These are phyloP conservation scores for Stentor coeruleus DNA, from an alignment of 73 alveolate genomes.

Conservation along the genomic window DNA sequence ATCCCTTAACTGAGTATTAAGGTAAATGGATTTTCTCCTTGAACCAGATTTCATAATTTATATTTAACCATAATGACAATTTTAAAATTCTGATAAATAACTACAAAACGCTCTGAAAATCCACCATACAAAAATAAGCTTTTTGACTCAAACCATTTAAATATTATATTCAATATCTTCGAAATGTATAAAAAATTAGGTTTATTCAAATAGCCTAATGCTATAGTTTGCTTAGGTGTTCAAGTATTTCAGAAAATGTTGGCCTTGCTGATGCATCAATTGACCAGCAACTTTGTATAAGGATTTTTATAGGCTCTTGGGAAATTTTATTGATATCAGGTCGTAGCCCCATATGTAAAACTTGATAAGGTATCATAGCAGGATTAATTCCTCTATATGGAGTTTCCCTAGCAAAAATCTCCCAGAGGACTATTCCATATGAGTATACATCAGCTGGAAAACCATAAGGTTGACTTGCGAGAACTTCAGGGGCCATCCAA, in stretches of 20 bases:
- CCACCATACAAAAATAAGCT: no score
- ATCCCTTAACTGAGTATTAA: no score
- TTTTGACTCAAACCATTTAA: no score
- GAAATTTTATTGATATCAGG: conserved; percentile 17
- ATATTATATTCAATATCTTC: no score
- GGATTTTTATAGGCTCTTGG: conserved; percentile 38
- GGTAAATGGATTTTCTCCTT: no score
- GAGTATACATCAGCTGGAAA: conserved; percentile 97
- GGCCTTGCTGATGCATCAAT: conserved; percentile 49
- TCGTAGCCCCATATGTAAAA: conserved; percentile 3
- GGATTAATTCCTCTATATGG: conserved; percentile 76
- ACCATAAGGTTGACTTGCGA: conserved; percentile 85
- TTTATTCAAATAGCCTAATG: no score
- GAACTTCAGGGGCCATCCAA: conserved; percentile 99
- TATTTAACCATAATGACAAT: no score
- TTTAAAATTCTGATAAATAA: no score
- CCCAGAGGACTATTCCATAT: conserved; percentile 96
- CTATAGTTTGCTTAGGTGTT: no score
- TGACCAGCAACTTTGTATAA: conserved; percentile 56
- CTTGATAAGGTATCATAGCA: background rate
- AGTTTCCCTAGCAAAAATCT: conserved; percentile 93
- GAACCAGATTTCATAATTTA: no score
- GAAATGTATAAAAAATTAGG: no score
- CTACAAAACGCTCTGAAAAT: no score
- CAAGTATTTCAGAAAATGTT: conserved; percentile 26